Percentiles rank a stretch among this genome's conserved stretches.
phyloP scores from a whole-genome alignment of 208 protist species.

The Entamoeba histolytica region DNA sequence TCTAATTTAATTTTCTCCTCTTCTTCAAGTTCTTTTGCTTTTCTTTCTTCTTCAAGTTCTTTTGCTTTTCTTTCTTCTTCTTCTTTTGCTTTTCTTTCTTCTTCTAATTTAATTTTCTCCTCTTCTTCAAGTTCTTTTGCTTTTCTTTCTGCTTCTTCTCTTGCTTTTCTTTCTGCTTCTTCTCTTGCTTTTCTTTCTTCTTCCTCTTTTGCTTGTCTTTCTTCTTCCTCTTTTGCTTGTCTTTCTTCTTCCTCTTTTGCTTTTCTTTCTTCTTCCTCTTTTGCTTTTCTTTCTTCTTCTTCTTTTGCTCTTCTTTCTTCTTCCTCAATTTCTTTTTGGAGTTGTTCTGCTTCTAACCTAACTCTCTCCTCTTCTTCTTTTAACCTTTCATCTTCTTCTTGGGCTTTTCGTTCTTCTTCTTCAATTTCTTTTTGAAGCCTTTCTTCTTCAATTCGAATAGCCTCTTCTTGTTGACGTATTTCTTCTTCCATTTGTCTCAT shows the following conservation, averaged over 20 bases:
- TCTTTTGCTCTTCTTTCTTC: too few species aligned
- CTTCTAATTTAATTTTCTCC: not conserved
- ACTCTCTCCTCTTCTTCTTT: too few species aligned
- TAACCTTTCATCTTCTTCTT: too few species aligned
- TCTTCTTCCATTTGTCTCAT: too few species aligned
- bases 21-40: not conserved
- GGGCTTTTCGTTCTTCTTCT: too few species aligned
- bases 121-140: not conserved
- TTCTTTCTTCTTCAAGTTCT: not conserved
- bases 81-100: not conserved
- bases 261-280: not conserved
- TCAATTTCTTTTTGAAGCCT: too few species aligned
- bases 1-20: not conserved
- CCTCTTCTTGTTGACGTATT: too few species aligned
- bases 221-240: not conserved
- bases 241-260: not conserved
- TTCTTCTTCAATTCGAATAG: too few species aligned
- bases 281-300: too few species aligned
- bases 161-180: not conserved
- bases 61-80: not conserved
- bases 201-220: not conserved
- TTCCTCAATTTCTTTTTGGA: too few species aligned
- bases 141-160: not conserved
- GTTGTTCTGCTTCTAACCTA: too few species aligned
- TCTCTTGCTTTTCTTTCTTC: not conserved